Conservation (phyloP, 2,329 filamentous ascomycete species). For the Exophiala spinifera region DNA sequence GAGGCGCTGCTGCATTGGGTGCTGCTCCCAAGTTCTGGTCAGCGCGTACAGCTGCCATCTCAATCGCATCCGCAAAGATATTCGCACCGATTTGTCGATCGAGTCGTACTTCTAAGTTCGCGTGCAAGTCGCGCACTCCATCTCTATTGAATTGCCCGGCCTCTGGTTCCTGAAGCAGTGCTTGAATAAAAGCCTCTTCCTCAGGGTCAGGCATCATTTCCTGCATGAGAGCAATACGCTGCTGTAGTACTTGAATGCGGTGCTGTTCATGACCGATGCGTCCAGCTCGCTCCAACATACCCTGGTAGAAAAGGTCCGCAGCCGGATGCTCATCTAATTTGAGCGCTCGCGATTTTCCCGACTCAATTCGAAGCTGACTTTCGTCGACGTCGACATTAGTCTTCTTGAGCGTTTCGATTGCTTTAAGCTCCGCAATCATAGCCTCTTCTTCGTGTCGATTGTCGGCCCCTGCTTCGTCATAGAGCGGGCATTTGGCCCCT, state of each 20-base stretch:
- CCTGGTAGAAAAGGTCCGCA: conserved; percentile 6
- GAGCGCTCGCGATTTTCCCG: conserved; percentile 8
- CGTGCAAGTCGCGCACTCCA: neutral
- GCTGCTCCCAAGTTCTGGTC: too few species aligned
- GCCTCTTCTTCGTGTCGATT: conserved; percentile 31
- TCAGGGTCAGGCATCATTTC: conserved; percentile 8
- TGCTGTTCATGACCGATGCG: conserved; percentile 7
- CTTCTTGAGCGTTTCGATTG: conserved; percentile 32
- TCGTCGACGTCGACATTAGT: conserved; percentile 30
- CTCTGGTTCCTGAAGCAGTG: too few species aligned
- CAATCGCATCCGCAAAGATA: too few species aligned
- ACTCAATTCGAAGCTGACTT: conserved; percentile 23
- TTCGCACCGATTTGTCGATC: too few species aligned
- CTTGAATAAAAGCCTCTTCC: neutral
- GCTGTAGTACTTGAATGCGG: conserved; percentile 2
- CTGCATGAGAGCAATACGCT: conserved; percentile 1
- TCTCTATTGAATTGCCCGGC: too few species aligned
- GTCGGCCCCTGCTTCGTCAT: conserved; percentile 54
- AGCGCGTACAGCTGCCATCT: too few species aligned
- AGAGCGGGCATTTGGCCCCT: conserved; percentile 60
- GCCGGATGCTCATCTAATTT: conserved; percentile 9
- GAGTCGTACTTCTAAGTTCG: too few species aligned
- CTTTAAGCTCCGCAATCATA: conserved; percentile 31
- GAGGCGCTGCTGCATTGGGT: neutral
- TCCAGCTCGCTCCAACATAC: conserved; percentile 6